These are phyloP conservation scores for Verticillium nonalfalfae DNA, from an alignment of 2,329 filamentous ascomycete species.

Conservation along the genomic window DNA sequence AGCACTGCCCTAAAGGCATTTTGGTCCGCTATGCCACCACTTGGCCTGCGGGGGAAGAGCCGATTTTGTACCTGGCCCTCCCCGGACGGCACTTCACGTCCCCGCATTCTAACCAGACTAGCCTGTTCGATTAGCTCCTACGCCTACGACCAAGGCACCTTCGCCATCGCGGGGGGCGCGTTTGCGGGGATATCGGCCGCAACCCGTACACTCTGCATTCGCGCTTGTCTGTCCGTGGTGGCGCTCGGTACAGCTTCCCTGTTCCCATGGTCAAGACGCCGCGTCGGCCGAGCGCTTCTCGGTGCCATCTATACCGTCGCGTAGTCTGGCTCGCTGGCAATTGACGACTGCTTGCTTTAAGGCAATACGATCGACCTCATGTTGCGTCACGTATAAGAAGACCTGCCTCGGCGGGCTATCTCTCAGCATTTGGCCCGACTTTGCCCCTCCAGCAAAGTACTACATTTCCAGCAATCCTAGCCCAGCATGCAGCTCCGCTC, in stretches of 20 bases:
- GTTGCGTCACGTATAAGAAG: neutral
- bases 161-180: neutral
- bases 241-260: neutral
- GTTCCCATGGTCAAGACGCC: neutral
- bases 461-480: neutral
- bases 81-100: neutral
- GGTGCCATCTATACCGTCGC: neutral
- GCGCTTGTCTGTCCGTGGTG: neutral
- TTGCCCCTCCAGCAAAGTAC: neutral
- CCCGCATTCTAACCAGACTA: neutral
- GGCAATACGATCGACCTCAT: neutral
- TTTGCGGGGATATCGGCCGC: neutral
- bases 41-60: neutral
- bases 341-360: neutral
- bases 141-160: neutral
- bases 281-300: neutral
- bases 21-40: neutral
- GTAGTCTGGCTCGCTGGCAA: neutral
- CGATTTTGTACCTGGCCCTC: neutral
- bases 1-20: neutral
- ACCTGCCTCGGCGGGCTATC: neutral
- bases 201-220: neutral
- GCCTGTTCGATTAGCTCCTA: neutral
- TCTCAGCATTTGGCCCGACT: neutral
- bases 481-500: neutral